Percentiles rank a stretch among this genome's conserved stretches.
Conservation (phyloP, 768 basidiomycete genomes). For the Lentinula guzmanii region DNA sequence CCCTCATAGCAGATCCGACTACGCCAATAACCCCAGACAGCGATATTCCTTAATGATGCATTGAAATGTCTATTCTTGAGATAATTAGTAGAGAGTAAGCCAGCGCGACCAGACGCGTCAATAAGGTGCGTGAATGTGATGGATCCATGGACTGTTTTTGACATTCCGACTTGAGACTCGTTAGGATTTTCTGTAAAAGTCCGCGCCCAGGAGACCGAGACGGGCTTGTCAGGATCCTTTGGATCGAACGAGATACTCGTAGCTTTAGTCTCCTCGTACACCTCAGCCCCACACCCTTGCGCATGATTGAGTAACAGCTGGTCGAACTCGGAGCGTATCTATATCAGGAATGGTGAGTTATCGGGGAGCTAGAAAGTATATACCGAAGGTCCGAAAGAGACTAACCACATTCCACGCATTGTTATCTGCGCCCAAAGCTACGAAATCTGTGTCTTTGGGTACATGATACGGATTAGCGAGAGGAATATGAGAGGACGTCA, state of each 20-base stretch:
- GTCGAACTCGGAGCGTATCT: constrained; percentile 61
- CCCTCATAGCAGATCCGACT: not conserved
- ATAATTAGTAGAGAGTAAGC: constrained; percentile 63
- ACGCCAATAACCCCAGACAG: constrained; percentile 74
- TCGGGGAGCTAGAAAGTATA: not conserved
- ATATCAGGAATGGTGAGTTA: not conserved
- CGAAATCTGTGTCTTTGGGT: constrained; percentile 50
- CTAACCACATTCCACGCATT: constrained; percentile 59
- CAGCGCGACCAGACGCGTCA: constrained; percentile 71
- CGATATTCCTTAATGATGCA: constrained; percentile 64
- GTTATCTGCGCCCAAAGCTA: constrained; percentile 47
- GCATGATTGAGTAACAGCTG: constrained; percentile 52
- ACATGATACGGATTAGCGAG: not conserved
- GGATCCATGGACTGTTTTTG: constrained; percentile 25
- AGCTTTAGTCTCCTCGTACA: constrained; percentile 52
- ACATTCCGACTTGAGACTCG: constrained; percentile 9
- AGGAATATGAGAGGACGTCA: not conserved
- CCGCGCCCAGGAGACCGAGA: constrained; percentile 51
- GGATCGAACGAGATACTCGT: constrained; percentile 38
- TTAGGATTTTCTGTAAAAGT: constrained; percentile 33
- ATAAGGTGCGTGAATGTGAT: constrained; percentile 64
- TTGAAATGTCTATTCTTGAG: constrained; percentile 67
- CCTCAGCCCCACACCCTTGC: constrained; percentile 40
- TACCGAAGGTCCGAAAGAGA: constrained; percentile 6
- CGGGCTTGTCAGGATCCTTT: constrained; percentile 33